A percentile compares a stretch with the other conserved stretches of the same genome.
phyloP scores from a whole-genome alignment of 441 rosid genomes.

The Aleurites moluccanus region DNA sequence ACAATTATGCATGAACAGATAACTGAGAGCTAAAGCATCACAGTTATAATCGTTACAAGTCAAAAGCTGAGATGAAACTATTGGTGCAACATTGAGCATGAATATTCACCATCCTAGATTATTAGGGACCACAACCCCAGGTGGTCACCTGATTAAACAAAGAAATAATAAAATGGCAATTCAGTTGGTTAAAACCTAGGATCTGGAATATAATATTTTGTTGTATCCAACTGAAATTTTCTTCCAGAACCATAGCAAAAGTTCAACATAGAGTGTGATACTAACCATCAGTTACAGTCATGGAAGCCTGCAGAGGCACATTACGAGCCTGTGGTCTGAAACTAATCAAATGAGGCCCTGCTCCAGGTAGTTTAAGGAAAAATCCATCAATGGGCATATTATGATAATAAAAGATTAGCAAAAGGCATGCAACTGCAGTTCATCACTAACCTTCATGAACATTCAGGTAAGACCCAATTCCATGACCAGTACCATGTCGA shows the following conservation, averaged over 20 bases:
- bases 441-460: slow-evolving; percentile 89
- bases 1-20: slow-evolving; percentile 1
- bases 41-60: neutral
- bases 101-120: neutral
- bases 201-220: neutral
- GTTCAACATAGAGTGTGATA: slow-evolving; percentile 17
- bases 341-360: slow-evolving; percentile 94
- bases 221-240: neutral
- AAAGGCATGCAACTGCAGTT: slow-evolving; percentile 13
- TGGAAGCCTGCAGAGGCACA: slow-evolving; percentile 90
- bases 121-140: slow-evolving; percentile 5
- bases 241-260: slow-evolving; percentile 6
- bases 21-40: neutral
- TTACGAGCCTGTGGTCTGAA: slow-evolving; percentile 75
- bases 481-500: slow-evolving; percentile 98
- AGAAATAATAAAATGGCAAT: neutral
- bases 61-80: slow-evolving; percentile 1
- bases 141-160: neutral
- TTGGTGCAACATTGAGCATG: neutral
- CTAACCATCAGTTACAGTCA: slow-evolving; percentile 98
- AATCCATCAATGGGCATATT: slow-evolving; percentile 17
- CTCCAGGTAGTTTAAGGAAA: slow-evolving; percentile 22
- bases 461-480: slow-evolving; percentile 87
- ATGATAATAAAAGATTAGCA: slow-evolving; percentile 12
- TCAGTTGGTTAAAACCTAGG: neutral